Evolutionary conservation across 2,329 filamentous ascomycete species (phyloP), one percentile per base, ranked within the genome.

Genomic region (Aureobasidium melanogenum): DNA sequence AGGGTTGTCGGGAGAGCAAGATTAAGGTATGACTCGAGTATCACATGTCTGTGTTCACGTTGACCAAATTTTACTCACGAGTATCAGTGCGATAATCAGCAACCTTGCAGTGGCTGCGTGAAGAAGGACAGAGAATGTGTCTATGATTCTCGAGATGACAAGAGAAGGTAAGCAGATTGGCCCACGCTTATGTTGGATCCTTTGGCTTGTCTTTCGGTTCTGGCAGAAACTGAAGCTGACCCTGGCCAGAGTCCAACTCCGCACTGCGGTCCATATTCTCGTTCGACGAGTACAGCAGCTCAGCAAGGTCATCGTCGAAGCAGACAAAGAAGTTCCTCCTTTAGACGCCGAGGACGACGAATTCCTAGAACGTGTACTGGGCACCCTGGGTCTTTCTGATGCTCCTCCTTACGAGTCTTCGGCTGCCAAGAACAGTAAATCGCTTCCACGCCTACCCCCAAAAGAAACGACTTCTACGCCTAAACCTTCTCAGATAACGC

Each of bases 341-440:
- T 14, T 54, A 26, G 47, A 57, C 15, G 10, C 41, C 34, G 47
- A 60, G 24, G 74, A 77, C 52, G 74, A 74, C 6, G 74, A 73
- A 9, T 73, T 73, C 28, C 73, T 74, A 4, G 75, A 74, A 61
- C 72, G 72, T 0, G 63, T 74, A 1, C 66, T 63, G 58, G 46
- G 60, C 24, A 60, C 63, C 65, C 48, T 56, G 32, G 28, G 58
- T 47, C 39, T 57, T 9, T 46, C 54, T 1, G 30, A 57, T 47
- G 39, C 28, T 36, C 54, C 54, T 6, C 52, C 52, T 1, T 56
- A 56, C 8, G 38, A 44, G 17, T 47, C 54, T 19, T 46, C 41
- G 0, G 24, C 28, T 5, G 28, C 8, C 28, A 34, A 32, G n/a
- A 44, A 24, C 2, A 32, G 12, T 7, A 32, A 15, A 34, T 4